Base-by-base conservation (phyloP, 345 rosid genomes). In the Eucalyptus cladocalyx region DNA sequence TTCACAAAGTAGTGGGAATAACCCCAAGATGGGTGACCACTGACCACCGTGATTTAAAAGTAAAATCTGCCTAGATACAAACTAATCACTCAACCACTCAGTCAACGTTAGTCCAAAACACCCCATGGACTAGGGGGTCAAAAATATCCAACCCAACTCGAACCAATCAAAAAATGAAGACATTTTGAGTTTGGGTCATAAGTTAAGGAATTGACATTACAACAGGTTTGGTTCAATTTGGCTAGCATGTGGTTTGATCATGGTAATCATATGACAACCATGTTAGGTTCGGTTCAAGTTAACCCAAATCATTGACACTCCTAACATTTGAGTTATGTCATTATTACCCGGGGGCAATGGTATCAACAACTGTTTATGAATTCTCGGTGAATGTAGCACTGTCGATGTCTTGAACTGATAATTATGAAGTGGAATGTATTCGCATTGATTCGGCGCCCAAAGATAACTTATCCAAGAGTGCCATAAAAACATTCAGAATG, bases 241-340 rank as follows among this genome's bases (percentile, higher is more conserved):
- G 13, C 6, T 56, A 23, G 62, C 62, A 23, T 26, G 30, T 0
- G 2, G 6, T 24, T 56, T 1, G 62, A 3, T 56, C 30, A 26
- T 0, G 0, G 1, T 56, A 56, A 56, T 11, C 62, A 56, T 56
- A 1, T 0, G 0, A 56, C 30, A 56, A 56, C 6, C 30, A 56
- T 56, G 6, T 24, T 4, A 9, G 14, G 62, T 56, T 24, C 1
- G 30, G 30, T 56, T 56, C 62, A 1, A 13, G 6, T 56, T 30
- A 56, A 4, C 62, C 14, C 30, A 11, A 56, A 56, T 6, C 0
- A 10, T 10, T 5, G 30, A 56, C 62, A 56, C 30, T 6, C 28
- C 6, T 56, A 19, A 24, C 62, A 56, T 0, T 0, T 56, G 30
- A 30, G 69, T 28, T 28, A 3, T 62, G 69, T 30, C 69, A 62